Conservation (phyloP, 257 asterid species). For the Fraxinus cuspidata region DNA sequence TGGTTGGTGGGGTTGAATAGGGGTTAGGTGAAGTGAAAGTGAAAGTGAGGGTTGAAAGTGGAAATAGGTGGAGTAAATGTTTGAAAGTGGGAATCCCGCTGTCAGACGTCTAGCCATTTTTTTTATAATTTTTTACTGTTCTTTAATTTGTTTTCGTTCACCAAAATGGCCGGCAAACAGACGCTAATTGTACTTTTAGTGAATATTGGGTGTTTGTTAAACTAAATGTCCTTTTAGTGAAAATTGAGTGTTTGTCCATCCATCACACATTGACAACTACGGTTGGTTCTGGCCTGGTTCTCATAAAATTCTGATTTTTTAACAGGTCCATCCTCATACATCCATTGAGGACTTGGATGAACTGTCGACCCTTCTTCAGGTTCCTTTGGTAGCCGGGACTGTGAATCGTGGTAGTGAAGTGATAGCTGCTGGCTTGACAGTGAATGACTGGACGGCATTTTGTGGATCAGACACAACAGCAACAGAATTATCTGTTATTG, state of each 20-base stretch:
- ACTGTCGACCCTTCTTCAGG: slow-evolving; percentile 87
- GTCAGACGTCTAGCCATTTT: too few species aligned
- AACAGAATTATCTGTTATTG: slow-evolving; percentile 77
- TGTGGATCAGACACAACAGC: slow-evolving; percentile 97
- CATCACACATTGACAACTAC: background rate
- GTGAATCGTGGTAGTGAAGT: slow-evolving; percentile 91
- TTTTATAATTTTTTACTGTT: too few species aligned
- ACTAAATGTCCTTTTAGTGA: background rate
- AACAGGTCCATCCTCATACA: slow-evolving; percentile 89
- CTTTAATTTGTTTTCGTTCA: too few species aligned
- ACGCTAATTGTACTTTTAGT: too few species aligned
- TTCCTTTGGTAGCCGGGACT: slow-evolving; percentile 84
- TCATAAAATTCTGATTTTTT: background rate
- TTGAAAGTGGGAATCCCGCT: too few species aligned
- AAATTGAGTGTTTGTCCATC: background rate
- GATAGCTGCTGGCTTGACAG: slow-evolving; percentile 70
- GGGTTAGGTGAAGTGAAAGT: too few species aligned
- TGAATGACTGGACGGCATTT: slow-evolving; percentile 90
- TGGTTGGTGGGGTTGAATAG: too few species aligned
- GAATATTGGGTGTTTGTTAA: background rate
- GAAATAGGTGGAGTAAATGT: too few species aligned
- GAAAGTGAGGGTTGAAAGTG: too few species aligned
- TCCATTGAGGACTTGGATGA: slow-evolving; percentile 87
- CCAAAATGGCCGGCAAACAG: too few species aligned
- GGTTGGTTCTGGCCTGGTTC: background rate